Conservation (phyloP, 805 yeast species). For the Kazachstania taianensis region DNA sequence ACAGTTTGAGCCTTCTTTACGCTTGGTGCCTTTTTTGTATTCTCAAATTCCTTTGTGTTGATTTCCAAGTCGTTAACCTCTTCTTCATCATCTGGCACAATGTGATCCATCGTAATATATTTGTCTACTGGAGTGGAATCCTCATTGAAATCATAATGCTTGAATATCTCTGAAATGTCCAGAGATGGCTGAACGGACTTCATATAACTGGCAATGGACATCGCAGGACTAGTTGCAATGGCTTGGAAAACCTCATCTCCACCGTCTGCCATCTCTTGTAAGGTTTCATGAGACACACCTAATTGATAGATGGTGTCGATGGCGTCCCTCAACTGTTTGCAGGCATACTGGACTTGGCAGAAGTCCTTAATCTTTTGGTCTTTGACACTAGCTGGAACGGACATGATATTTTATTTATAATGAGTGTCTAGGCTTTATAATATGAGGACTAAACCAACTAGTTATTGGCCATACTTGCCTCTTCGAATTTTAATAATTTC, state of each 20-base stretch:
- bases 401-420: too few species aligned
- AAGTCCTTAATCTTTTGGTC: slow-evolving; percentile 2
- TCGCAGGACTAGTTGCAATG: slow-evolving; percentile 8
- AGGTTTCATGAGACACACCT: slow-evolving; percentile 3
- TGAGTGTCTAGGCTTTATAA: too few species aligned
- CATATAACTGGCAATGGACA: slow-evolving; percentile 8
- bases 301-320: slow-evolving; percentile 5
- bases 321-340: slow-evolving; percentile 7
- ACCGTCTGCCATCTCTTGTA: slow-evolving; percentile 1
- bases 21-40: neutral
- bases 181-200: slow-evolving; percentile 1
- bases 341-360: slow-evolving; percentile 5
- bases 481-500: too few species aligned
- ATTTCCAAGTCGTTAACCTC: neutral
- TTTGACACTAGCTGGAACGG: too few species aligned
- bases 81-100: neutral
- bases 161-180: slow-evolving; percentile 4
- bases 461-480: too few species aligned
- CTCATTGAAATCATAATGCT: slow-evolving; percentile 7
- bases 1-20: too few species aligned
- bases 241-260: slow-evolving; percentile 5
- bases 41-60: neutral
- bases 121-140: slow-evolving; percentile 4
- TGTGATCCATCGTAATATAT: slow-evolving; percentile 9
- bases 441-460: too few species aligned